phyloP scores from a whole-genome alignment of 108 stramenopile genomes.

The Cylindrotheca fusiformis region DNA sequence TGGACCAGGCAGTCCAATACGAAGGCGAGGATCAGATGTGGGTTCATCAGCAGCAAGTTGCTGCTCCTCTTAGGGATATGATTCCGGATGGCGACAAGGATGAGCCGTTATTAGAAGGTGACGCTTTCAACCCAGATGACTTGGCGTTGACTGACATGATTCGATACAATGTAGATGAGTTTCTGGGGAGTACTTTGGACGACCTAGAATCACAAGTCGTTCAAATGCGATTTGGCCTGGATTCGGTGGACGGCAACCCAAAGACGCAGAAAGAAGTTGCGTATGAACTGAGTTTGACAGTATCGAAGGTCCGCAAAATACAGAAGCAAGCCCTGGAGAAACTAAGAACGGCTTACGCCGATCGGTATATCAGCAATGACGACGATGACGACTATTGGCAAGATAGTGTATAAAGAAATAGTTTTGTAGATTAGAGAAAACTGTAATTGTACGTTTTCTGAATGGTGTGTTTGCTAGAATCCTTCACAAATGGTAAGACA shows the following conservation, averaged over 20 bases:
- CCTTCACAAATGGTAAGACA: no score
- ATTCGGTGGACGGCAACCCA: slow-evolving; percentile 22
- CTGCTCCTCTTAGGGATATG: slow-evolving; percentile 45
- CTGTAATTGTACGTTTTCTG: no score
- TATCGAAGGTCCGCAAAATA: slow-evolving; percentile 20
- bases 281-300: slow-evolving; percentile 17
- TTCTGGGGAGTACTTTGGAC: slow-evolving; percentile 41
- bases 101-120: slow-evolving; percentile 1
- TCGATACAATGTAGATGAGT: slow-evolving; percentile 44
- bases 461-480: no score
- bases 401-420: slow-evolving; percentile 25
- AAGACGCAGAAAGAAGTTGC: slow-evolving; percentile 30
- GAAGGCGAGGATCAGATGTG: slow-evolving; percentile 56
- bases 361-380: slow-evolving; percentile 19
- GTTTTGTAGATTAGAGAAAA: no score
- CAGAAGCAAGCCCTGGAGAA: slow-evolving; percentile 28
- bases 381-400: slow-evolving; percentile 20
- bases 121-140: slow-evolving; percentile 41
- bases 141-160: slow-evolving; percentile 42
- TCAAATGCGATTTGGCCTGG: slow-evolving; percentile 59
- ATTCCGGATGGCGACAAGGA: slow-evolving; percentile 33
- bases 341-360: slow-evolving; percentile 18
- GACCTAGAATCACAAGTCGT: slow-evolving; percentile 44
- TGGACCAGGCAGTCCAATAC: slow-evolving; percentile 32
- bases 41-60: slow-evolving; percentile 45